phyloP scores from a whole-genome alignment of 2,329 filamentous ascomycete species.

The Paracoccidioides brasiliensis region DNA sequence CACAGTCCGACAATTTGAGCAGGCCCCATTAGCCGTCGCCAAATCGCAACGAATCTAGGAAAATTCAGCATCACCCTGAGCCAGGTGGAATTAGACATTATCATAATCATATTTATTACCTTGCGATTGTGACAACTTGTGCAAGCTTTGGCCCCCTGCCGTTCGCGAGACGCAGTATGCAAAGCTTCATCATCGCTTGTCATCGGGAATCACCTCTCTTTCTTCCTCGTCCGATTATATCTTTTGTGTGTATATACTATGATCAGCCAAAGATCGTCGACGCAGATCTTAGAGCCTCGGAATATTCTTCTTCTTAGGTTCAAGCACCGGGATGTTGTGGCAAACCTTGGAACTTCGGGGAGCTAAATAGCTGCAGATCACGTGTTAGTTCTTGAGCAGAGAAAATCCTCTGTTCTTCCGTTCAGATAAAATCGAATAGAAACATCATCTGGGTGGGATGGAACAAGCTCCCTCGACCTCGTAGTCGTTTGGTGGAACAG shows the following conservation, averaged over 20 bases:
- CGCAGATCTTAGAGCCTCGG: no score
- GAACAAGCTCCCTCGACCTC: no score
- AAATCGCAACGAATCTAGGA: slow-evolving; percentile 4
- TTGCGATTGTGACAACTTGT: slow-evolving; percentile 4
- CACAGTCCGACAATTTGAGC: slow-evolving; percentile 1
- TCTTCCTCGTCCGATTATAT: background rate
- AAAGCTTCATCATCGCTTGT: background rate
- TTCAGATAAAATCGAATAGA: no score
- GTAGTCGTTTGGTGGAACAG: no score
- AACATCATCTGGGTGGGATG: no score
- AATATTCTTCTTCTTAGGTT: no score
- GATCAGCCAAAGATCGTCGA: no score
- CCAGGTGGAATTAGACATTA: background rate
- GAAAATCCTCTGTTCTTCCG: no score
- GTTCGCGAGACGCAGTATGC: background rate
- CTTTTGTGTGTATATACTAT: background rate
- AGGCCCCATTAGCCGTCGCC: background rate
- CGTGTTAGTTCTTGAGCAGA: no score
- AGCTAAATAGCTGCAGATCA: no score
- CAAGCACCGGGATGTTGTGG: no score
- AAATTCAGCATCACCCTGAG: background rate
- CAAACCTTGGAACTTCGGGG: no score
- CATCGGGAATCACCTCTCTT: background rate
- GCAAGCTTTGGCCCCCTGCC: slow-evolving; percentile 3
- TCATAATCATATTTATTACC: background rate